Evolutionary conservation across 2,329 filamentous ascomycete species (phyloP).

Genomic region (Fusarium lyarnte): DNA sequence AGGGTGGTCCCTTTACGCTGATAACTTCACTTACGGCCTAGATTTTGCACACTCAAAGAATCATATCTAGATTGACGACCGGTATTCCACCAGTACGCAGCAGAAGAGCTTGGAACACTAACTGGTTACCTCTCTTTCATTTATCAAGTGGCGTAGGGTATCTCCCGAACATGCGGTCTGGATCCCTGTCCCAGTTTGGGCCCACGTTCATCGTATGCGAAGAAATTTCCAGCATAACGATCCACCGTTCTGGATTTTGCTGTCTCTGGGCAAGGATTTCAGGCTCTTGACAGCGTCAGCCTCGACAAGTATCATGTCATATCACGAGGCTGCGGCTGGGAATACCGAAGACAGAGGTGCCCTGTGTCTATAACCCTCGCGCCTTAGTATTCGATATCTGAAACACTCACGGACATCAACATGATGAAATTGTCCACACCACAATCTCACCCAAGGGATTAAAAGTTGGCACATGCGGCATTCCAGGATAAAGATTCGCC

Average conservation of each 20-base stretch:
- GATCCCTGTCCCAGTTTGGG: constrained; percentile 39
- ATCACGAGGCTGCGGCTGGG: constrained; percentile 37
- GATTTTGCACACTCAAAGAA: constrained; percentile 23
- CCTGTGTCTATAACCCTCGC: constrained; percentile 16
- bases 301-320: constrained; percentile 27
- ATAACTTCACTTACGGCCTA: neutral
- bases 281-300: constrained; percentile 11
- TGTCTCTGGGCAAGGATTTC: constrained; percentile 29
- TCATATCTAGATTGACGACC: constrained; percentile 2
- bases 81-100: constrained; percentile 3
- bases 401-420: constrained; percentile 23
- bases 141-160: constrained; percentile 25
- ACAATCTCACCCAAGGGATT: constrained; percentile 3
- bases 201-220: constrained; percentile 26
- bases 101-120: constrained; percentile 11
- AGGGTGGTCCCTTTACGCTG: constrained; percentile 19
- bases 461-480: constrained; percentile 19
- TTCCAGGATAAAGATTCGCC: constrained; percentile 2
- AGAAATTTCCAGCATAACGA: constrained; percentile 39
- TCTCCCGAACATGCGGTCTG: constrained; percentile 38
- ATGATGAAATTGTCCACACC: constrained; percentile 5
- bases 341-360: constrained; percentile 8
- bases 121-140: neutral
- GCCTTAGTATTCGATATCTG: constrained; percentile 27
- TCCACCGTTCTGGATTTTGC: constrained; percentile 40